Evolutionary conservation across 768 basidiomycete species (phyloP).

Genomic region (Tricholomella constricta): DNA sequence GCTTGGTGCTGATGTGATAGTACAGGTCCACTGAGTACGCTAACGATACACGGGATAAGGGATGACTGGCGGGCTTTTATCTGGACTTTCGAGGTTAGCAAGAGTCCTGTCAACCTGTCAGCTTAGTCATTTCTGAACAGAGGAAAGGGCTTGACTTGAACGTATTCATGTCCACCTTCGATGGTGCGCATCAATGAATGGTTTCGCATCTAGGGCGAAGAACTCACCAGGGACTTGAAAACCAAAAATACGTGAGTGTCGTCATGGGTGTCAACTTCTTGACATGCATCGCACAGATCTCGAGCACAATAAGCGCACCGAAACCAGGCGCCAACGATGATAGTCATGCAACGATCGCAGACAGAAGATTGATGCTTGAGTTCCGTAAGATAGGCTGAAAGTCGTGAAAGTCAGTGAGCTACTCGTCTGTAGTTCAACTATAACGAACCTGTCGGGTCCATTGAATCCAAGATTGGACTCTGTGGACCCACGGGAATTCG

Average conservation of each 20-base stretch:
- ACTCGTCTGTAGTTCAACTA: no score
- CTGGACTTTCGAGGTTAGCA: conserved; percentile 59
- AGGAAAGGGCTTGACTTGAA: conserved; percentile 52
- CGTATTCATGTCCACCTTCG: conserved; percentile 72
- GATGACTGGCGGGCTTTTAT: conserved; percentile 57
- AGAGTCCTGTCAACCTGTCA: conserved; percentile 41
- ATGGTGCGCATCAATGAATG: conserved; percentile 5
- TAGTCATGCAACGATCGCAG: conserved; percentile 85
- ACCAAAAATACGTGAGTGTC: conserved; percentile 82
- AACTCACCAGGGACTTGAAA: conserved; percentile 77
- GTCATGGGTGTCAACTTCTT: conserved; percentile 80
- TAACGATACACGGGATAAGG: conserved; percentile 60
- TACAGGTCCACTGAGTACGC: neutral
- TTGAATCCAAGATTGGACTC: conserved; percentile 35
- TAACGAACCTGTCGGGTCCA: conserved; percentile 61
- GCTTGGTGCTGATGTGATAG: neutral
- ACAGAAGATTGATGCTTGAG: conserved; percentile 68
- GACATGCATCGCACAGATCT: conserved; percentile 87
- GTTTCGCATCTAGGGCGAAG: neutral
- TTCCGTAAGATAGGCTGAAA: conserved; percentile 59
- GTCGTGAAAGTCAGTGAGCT: neutral
- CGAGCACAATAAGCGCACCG: conserved; percentile 85
- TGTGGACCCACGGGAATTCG: conserved; percentile 60
- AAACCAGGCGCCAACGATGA: conserved; percentile 88
- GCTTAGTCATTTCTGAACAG: neutral